Evolutionary conservation across 75 land plant species (phyloP).

Genomic region (Ceratopteris richardii): DNA sequence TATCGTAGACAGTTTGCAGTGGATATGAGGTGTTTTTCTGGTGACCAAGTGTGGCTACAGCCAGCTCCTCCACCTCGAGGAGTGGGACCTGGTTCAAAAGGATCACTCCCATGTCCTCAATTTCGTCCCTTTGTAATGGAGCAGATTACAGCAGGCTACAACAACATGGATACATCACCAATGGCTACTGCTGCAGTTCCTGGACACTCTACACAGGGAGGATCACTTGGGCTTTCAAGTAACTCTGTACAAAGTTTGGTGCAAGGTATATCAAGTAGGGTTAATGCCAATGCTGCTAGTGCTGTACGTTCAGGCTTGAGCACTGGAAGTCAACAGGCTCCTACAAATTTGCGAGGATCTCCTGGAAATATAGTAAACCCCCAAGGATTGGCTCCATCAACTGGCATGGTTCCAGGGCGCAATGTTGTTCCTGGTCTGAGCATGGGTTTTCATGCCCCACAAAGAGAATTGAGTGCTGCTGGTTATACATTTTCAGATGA

Average conservation of each 20-base stretch:
- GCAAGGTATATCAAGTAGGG: conserved; percentile 41
- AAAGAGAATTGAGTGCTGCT: conserved; percentile 84
- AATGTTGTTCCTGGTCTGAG: conserved; percentile 48
- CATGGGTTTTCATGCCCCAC: conserved; percentile 21
- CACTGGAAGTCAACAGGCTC: conserved; percentile 30
- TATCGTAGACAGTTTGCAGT: conserved; percentile 93
- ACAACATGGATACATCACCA: conserved; percentile 36
- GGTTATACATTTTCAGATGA: conserved; percentile 97
- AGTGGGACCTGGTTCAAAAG: conserved; percentile 60
- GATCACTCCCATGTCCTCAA: conserved; percentile 95
- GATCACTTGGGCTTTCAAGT: conserved; percentile 19
- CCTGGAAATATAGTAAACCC: conserved; percentile 26
- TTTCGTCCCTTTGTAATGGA: conserved; percentile 99
- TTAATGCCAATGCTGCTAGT: conserved; percentile 27
- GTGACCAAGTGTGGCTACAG: conserved; percentile 99
- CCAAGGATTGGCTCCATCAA: conserved; percentile 30
- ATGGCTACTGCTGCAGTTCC: conserved; percentile 25
- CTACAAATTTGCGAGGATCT: conserved; percentile 32
- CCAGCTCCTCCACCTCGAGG: conserved; percentile 97
- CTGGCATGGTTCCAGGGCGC: conserved; percentile 36
- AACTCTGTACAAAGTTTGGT: conserved; percentile 15
- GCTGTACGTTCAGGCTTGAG: conserved; percentile 24
- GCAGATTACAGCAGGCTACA: conserved; percentile 87
- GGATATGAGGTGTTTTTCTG: conserved; percentile 99
- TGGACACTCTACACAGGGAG: conserved; percentile 16